phyloP scores from a whole-genome alignment of 2,329 filamentous ascomycete genomes.

The Parafenestella ontariensis region DNA sequence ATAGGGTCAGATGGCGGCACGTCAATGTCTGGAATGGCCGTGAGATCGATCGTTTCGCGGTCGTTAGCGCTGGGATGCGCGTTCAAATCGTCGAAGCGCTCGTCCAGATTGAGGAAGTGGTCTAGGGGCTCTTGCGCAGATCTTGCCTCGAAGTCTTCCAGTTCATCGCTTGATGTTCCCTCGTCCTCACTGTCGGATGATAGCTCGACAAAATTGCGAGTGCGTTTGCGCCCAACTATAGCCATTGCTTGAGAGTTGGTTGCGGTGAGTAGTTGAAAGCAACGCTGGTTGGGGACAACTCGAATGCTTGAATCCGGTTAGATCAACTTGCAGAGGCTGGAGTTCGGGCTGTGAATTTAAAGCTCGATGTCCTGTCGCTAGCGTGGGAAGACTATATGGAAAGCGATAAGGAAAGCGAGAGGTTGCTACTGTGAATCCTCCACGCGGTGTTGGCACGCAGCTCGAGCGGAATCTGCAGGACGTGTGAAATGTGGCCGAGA shows the following conservation, averaged over 20 bases:
- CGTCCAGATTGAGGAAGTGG: constrained; percentile 8
- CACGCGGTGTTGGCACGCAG: not conserved
- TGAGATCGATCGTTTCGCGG: constrained; percentile 28
- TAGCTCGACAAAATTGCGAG: constrained; percentile 28
- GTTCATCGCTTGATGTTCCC: constrained; percentile 1
- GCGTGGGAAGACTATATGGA: not conserved
- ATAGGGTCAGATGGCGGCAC: constrained; percentile 20
- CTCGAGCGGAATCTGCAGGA: not conserved
- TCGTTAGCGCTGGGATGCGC: constrained; percentile 1
- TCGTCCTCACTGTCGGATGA: constrained; percentile 32
- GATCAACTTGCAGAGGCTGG: not conserved
- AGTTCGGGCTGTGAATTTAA: not conserved
- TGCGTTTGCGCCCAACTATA: constrained; percentile 1
- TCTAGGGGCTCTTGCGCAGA: constrained; percentile 1
- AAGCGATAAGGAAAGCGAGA: not conserved
- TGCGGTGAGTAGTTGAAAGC: not conserved
- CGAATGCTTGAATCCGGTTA: not conserved
- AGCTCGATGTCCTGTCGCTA: not conserved
- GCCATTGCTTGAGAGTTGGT: constrained; percentile 12
- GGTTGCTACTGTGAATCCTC: not conserved
- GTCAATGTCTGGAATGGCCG: constrained; percentile 31
- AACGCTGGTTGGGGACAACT: not conserved
- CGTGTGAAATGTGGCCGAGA: not conserved
- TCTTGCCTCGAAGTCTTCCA: constrained; percentile 10
- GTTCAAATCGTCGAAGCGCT: constrained; percentile 2